Base-by-base conservation (phyloP, 1,139 yeast species). In the Suhomyces yuchorum region DNA sequence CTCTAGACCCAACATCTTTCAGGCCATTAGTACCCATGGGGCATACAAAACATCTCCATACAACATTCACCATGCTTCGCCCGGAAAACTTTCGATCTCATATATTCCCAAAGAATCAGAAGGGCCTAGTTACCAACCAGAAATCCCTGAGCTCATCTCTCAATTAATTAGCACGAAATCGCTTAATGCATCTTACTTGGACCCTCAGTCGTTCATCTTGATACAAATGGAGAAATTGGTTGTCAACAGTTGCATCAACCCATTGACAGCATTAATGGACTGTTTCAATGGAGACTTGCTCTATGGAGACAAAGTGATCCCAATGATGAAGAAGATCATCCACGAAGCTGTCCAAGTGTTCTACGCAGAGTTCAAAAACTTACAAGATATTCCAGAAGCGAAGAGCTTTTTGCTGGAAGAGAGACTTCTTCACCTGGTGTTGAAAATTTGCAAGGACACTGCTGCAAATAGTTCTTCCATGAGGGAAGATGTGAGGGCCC, bases 21-120 rank as follows among this genome's bases (percentile, higher is more conserved):
- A 84, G 60, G 97, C 92, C 40, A 83, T 92, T 14, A 84, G 85
- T 35, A 80, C 90, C 2, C 97, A 92, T 65, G 98, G 97, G 3
- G 90, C 87, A 20, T 76, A 75, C 56, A 68, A 73, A 48, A 56
- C 66, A 0, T 61, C 71, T 4, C 73, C 78, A 1, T 80, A 76
- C 49, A 63, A 69, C 4, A 68, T 75, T n/a, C 79, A 81, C 37
- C 95, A 86, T 65, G 90, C 85, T 7, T 93, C 92, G 0, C 63
- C 64, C 26, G 96, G 92, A 0, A 73, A 74, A 40, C 63, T 89
- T 47, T 75, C 77, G 50, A 62, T 89, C 15, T 78, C 85, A 2
- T 65, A 68, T 18, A 42, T 52, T 3, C 58, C 58, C 14, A 34
- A 34, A 24, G 19, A 18, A 6, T 34, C 24, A 1, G 42, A 37